Evolutionary conservation across 225 moss, liverwort and hornwort genomes (phyloP).

Genomic region (Climacium dendroides): DNA sequence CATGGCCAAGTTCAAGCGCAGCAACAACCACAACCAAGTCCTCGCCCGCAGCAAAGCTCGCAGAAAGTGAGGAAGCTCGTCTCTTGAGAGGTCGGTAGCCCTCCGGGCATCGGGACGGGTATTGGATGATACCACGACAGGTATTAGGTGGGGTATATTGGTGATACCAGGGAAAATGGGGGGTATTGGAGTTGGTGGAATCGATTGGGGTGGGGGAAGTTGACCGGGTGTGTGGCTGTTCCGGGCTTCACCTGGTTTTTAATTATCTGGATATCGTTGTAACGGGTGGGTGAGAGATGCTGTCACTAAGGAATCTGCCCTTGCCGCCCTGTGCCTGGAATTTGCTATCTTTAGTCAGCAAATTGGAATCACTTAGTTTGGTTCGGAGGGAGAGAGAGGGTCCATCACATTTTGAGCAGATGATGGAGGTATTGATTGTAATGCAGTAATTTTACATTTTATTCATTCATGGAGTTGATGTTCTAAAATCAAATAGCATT

Average conservation of each 20-base stretch:
- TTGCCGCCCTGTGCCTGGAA: not conserved
- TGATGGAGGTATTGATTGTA: not conserved
- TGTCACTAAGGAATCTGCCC: not conserved
- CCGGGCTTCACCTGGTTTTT: not conserved
- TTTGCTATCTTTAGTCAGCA: not conserved
- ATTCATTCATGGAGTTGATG: not conserved
- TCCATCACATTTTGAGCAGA: not conserved
- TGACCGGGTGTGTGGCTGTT: not conserved
- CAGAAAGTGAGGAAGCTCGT: not conserved
- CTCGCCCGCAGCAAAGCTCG: not conserved
- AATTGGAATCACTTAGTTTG: not conserved
- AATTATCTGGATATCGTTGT: not conserved
- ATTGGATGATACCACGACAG: not conserved
- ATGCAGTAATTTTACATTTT: not conserved
- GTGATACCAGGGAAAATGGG: not conserved
- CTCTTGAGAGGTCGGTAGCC: not conserved
- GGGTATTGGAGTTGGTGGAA: not conserved
- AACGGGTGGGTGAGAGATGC: not conserved
- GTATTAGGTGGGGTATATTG: rapidly evolving
- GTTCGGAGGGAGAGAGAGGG: too few relatives aligned
- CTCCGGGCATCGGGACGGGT: not conserved
- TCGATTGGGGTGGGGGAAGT: not conserved
- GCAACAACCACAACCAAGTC: not conserved
- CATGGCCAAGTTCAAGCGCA: not conserved
- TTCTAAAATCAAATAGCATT: not conserved